Conservation (phyloP, 257 asterid species). For the Rauvolfia tetraphylla region DNA sequence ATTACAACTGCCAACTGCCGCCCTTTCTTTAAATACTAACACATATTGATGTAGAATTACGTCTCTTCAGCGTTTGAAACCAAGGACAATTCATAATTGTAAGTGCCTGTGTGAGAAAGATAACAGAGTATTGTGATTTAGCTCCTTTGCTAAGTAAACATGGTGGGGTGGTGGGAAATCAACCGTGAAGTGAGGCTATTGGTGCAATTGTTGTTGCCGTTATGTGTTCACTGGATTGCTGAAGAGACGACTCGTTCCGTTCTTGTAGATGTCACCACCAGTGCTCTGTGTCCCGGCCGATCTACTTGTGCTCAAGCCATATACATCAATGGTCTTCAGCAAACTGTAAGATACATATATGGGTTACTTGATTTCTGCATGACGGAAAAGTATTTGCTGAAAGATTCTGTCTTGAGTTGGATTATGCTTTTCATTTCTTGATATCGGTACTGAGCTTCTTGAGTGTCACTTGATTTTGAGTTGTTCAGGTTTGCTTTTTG, state of each 20-base stretch:
- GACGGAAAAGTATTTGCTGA: neutral
- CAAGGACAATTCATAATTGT: neutral
- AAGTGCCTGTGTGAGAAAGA: slow-evolving; percentile 7
- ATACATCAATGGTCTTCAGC: slow-evolving; percentile 84
- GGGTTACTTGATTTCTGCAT: neutral
- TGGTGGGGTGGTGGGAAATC: slow-evolving; percentile 33
- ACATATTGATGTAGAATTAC: neutral
- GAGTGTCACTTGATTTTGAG: neutral
- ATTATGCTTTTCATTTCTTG: neutral
- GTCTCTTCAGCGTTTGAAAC: neutral
- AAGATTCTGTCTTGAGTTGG: neutral
- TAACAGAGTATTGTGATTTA: neutral
- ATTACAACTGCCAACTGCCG: neutral
- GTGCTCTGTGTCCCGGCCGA: slow-evolving; percentile 69
- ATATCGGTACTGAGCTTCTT: neutral
- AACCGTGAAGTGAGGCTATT: slow-evolving; percentile 51
- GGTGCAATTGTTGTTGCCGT: slow-evolving; percentile 60
- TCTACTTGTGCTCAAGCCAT: slow-evolving; percentile 69
- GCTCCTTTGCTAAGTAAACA: neutral
- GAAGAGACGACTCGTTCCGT: slow-evolving; percentile 89
- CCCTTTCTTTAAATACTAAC: neutral
- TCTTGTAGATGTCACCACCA: slow-evolving; percentile 83
- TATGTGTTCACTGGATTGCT: slow-evolving; percentile 83
- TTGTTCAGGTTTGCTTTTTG: neutral
- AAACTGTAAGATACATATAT: slow-evolving; percentile 45